Conservation (phyloP, 2,329 filamentous ascomycete species). For the Verticillium klebahnii region DNA sequence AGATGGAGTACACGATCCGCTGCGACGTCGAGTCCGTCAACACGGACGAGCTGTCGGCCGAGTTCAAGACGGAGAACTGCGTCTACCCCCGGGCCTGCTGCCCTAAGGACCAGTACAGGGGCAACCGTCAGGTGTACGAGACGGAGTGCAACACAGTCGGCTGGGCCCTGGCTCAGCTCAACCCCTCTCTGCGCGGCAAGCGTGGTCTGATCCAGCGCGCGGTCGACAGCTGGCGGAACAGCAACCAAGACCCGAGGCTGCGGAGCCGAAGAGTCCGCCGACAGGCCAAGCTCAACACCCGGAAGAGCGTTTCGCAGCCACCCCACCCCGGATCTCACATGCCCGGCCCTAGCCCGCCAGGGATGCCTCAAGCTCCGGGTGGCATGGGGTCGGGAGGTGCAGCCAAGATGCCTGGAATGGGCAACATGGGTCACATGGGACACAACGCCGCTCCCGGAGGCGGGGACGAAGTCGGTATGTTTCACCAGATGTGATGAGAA, state of each 20-base stretch:
- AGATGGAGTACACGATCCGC: constrained; percentile 99
- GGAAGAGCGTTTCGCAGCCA: constrained; percentile 64
- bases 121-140: constrained; percentile 93
- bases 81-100: constrained; percentile 96
- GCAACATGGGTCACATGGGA: constrained; percentile 65
- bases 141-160: constrained; percentile 99
- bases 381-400: constrained; percentile 55
- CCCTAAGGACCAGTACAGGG: constrained; percentile 91
- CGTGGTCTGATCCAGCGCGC: constrained; percentile 93
- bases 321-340: constrained; percentile 59
- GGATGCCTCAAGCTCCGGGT: constrained; percentile 57
- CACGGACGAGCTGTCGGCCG: constrained; percentile 74
- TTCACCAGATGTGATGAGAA: constrained; percentile 78
- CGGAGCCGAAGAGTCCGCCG: constrained; percentile 87
- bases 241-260: constrained; percentile 90
- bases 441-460: constrained; percentile 65
- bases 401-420: constrained; percentile 62
- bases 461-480: constrained; percentile 95
- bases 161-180: constrained; percentile 94
- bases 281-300: constrained; percentile 92
- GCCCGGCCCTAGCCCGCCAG: constrained; percentile 61
- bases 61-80: constrained; percentile 98
- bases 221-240: constrained; percentile 98
- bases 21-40: constrained; percentile 97
- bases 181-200: constrained; percentile 86